Percentiles rank a stretch among this genome's conserved stretches.
phyloP scores from a whole-genome alignment of 2,329 filamentous ascomycete genomes.

The Ophiostoma montium region DNA sequence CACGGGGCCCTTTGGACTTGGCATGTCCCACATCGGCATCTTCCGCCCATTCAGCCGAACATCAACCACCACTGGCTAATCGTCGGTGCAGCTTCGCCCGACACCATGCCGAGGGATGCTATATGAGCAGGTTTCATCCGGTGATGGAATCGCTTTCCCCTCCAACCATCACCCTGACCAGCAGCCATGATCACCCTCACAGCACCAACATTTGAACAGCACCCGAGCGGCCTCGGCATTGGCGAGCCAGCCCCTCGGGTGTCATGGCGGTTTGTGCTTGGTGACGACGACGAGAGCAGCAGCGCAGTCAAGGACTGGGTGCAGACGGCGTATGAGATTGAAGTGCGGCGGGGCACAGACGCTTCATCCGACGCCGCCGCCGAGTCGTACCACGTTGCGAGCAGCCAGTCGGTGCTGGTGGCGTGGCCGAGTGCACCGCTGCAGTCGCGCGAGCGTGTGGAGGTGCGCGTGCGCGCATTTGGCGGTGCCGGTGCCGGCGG shows the following conservation, averaged over 20 bases:
- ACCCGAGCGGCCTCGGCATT: slow-evolving; percentile 13
- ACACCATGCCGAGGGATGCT: neutral
- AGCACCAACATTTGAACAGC: slow-evolving; percentile 13
- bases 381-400: slow-evolving; percentile 5
- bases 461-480: slow-evolving; percentile 9
- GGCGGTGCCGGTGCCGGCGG: neutral
- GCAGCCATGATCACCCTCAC: slow-evolving; percentile 2
- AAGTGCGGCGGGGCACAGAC: slow-evolving; percentile 3
- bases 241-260: slow-evolving; percentile 11
- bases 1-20: neutral
- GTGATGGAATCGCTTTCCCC: neutral
- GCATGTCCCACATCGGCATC: too few species aligned
- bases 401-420: slow-evolving; percentile 19
- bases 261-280: slow-evolving; percentile 13
- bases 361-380: neutral
- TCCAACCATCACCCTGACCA: neutral
- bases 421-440: slow-evolving; percentile 20
- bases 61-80: neutral
- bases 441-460: slow-evolving; percentile 7
- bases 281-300: neutral
- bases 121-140: neutral
- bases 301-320: slow-evolving; percentile 7
- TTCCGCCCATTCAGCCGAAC: neutral
- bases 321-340: slow-evolving; percentile 13
- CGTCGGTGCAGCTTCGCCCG: neutral